A percentile compares a stretch with the other conserved stretches of the same genome.
These are phyloP conservation scores for Aspergillus ochraceus DNA, from an alignment of 2,329 filamentous ascomycete genomes.

Conservation along the genomic window DNA sequence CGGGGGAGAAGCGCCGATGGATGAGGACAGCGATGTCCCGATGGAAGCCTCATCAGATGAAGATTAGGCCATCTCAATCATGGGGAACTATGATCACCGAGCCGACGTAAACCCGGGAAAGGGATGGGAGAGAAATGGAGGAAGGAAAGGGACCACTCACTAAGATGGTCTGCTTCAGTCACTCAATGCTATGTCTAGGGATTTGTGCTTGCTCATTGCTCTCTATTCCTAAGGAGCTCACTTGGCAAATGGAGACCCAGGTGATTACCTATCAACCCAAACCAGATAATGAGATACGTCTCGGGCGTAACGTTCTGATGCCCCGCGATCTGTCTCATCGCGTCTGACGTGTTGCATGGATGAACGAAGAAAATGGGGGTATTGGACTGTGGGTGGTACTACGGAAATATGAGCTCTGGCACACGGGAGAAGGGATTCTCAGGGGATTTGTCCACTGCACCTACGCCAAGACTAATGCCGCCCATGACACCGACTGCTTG, in stretches of 20 bases:
- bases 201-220: conserved; percentile 20
- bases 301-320: conserved; percentile 44
- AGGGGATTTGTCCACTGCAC: conserved; percentile 42
- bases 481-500: conserved; percentile 65
- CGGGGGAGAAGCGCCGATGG: conserved; percentile 56
- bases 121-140: conserved; percentile 14
- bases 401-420: conserved; percentile 38
- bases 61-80: conserved; percentile 50
- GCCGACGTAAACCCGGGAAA: conserved; percentile 5
- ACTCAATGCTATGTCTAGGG: conserved; percentile 17
- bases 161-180: conserved; percentile 15
- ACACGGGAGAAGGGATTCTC: conserved; percentile 20
- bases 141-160: conserved; percentile 10
- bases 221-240: conserved; percentile 51
- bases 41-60: conserved; percentile 74
- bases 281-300: conserved; percentile 82
- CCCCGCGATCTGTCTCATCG: conserved; percentile 65
- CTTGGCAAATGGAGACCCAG: conserved; percentile 77
- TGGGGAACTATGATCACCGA: neutral
- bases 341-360: conserved; percentile 83
- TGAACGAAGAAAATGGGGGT: conserved; percentile 86
- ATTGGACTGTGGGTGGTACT: conserved; percentile 82
- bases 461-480: conserved; percentile 74
- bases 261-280: conserved; percentile 79
- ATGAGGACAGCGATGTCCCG: conserved; percentile 68